These are phyloP conservation scores for Xerocomus amazonicus DNA, from an alignment of 1,284 basidiomycete genomes.

Conservation along the genomic window DNA sequence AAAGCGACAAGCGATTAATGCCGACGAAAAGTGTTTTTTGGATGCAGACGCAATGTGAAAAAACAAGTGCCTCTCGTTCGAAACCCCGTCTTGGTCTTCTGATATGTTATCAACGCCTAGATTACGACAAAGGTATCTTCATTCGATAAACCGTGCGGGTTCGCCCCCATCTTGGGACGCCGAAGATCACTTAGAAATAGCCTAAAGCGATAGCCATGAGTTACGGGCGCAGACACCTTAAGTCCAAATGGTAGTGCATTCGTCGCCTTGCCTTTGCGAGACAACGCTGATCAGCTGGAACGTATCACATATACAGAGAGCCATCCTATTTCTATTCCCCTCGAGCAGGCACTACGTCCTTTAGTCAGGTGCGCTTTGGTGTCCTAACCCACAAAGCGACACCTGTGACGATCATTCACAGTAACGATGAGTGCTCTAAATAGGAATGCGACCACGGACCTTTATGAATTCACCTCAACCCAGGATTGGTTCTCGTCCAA, in stretches of 20 bases:
- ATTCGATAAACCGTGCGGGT: not conserved
- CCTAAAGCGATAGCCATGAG: not conserved
- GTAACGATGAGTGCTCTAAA: slow-evolving; percentile 13
- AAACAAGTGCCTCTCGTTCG: not conserved
- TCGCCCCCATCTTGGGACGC: not conserved
- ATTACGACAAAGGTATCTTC: not conserved
- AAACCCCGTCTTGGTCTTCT: not conserved
- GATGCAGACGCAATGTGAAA: not conserved
- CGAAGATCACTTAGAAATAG: slow-evolving; percentile 12
- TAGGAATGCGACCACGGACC: slow-evolving; percentile 4
- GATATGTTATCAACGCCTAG: not conserved
- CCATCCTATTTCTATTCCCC: not conserved
- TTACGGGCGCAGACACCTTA: slow-evolving; percentile 1
- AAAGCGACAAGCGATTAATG: slow-evolving; percentile 2
- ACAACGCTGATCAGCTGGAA: not conserved
- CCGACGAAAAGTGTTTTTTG: not conserved
- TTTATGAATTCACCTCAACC: slow-evolving; percentile 43
- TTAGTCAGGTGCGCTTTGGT: slow-evolving; percentile 2
- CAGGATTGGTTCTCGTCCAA: slow-evolving; percentile 58
- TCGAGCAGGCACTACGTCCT: not conserved
- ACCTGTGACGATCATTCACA: slow-evolving; percentile 6
- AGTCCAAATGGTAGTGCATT: slow-evolving; percentile 7
- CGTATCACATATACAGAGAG: slow-evolving; percentile 22
- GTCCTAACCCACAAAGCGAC: not conserved
- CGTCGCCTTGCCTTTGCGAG: slow-evolving; percentile 1